Conservation (phyloP, 2,329 filamentous ascomycete species). For the Acephala macrosclerotiorum region DNA sequence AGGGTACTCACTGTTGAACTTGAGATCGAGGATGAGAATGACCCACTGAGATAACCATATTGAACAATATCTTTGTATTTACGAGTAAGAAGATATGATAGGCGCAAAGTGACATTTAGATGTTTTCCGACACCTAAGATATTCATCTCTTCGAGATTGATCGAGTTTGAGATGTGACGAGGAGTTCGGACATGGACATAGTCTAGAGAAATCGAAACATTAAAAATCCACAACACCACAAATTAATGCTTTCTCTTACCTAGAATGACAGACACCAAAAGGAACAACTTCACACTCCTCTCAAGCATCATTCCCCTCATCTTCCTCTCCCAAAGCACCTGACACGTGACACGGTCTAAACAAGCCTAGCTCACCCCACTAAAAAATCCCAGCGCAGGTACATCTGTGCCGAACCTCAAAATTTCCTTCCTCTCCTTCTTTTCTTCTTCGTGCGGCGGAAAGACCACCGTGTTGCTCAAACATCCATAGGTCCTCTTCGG, state of each 20-base stretch:
- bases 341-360: neutral
- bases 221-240: too few species aligned
- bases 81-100: neutral
- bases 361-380: neutral
- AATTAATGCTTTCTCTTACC: too few species aligned
- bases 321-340: too few species aligned
- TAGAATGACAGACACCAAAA: too few species aligned
- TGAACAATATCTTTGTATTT: neutral
- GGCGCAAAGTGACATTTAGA: neutral
- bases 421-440: conserved; percentile 23
- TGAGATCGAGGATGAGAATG: neutral
- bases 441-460: conserved; percentile 44
- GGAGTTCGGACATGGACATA: neutral
- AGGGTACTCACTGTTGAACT: neutral
- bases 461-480: conserved; percentile 45
- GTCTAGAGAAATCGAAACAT: too few species aligned
- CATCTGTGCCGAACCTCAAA: neutral
- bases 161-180: neutral
- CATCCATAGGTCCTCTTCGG: conserved; percentile 33
- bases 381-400: neutral
- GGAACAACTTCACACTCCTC: too few species aligned
- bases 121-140: neutral
- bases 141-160: neutral
- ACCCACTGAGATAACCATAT: neutral
- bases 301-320: too few species aligned